Percentiles rank a stretch among this genome's conserved stretches.
These are phyloP conservation scores for Gossypium anomalum DNA, from an alignment of 345 rosid genomes.

Conservation along the genomic window DNA sequence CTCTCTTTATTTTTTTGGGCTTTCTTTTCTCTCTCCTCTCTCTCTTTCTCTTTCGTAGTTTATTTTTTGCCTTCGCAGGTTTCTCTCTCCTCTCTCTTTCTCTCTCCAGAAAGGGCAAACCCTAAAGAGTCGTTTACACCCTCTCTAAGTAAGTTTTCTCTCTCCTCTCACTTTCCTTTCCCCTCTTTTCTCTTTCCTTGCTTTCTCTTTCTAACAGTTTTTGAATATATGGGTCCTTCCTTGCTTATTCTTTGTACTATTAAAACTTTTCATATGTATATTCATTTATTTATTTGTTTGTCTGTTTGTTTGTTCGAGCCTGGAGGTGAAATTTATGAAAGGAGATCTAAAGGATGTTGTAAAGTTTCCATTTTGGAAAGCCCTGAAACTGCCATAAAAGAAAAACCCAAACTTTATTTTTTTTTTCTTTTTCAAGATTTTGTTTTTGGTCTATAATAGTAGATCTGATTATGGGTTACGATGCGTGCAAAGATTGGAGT, in stretches of 20 bases:
- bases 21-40: slow-evolving; percentile 33
- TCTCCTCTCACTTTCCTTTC: slow-evolving; percentile 54
- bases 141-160: slow-evolving; percentile 82
- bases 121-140: slow-evolving; percentile 58
- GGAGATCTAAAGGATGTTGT: slow-evolving; percentile 19
- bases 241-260: slow-evolving; percentile 30
- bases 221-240: slow-evolving; percentile 57
- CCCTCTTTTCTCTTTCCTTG: slow-evolving; percentile 27
- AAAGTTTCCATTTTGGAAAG: slow-evolving; percentile 14
- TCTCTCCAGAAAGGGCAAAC: slow-evolving; percentile 54
- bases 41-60: slow-evolving; percentile 33
- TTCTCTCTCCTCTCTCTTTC: slow-evolving; percentile 42
- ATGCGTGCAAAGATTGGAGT: slow-evolving; percentile 14
- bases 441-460: background rate
- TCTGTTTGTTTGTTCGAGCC: slow-evolving; percentile 1
- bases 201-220: slow-evolving; percentile 40
- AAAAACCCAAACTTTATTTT: background rate
- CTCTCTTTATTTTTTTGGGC: slow-evolving; percentile 16
- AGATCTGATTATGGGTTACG: slow-evolving; percentile 34
- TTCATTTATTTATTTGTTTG: background rate
- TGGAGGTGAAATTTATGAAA: slow-evolving; percentile 16
- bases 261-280: slow-evolving; percentile 17
- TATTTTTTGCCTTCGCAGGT: slow-evolving; percentile 27
- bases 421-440: background rate
- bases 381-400: background rate